A percentile compares a stretch with the other conserved stretches of the same genome.
phyloP scores from a whole-genome alignment of 2,329 filamentous ascomycete genomes.

The Phaeosphaeria sp. region DNA sequence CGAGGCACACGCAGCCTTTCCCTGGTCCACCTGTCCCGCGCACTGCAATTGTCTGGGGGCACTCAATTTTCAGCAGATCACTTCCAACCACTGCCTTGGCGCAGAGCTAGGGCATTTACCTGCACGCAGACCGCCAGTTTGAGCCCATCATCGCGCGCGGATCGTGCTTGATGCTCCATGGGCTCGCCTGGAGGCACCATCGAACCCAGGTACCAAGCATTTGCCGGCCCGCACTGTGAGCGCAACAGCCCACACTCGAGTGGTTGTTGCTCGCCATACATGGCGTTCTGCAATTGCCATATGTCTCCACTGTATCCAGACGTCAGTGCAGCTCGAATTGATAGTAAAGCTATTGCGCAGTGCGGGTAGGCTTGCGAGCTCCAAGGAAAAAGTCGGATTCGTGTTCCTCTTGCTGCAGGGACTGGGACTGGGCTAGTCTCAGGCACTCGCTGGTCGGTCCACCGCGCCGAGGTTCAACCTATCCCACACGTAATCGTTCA shows the following conservation, averaged over 20 bases:
- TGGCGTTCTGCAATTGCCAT: neutral
- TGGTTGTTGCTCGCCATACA: neutral
- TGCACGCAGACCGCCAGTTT: constrained; percentile 40
- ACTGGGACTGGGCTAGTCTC: constrained; percentile 5
- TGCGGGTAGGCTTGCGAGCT: neutral
- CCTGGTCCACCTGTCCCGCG: constrained; percentile 18
- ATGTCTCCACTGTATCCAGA: neutral
- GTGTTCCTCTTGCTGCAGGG: too few relatives aligned
- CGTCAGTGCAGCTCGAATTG: neutral
- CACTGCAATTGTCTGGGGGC: constrained; percentile 18
- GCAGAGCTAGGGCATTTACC: constrained; percentile 17
- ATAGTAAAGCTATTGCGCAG: neutral
- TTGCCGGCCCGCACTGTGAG: neutral
- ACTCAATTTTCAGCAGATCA: constrained; percentile 26
- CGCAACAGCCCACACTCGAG: neutral
- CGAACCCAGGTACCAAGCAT: neutral
- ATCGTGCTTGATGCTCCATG: constrained; percentile 7
- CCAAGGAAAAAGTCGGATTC: constrained; percentile 1
- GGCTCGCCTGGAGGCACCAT: constrained; percentile 19
- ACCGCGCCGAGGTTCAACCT: constrained; percentile 3
- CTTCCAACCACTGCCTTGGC: constrained; percentile 29
- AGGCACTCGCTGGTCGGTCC: neutral
- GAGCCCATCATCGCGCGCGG: constrained; percentile 26
- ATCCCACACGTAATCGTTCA: neutral
- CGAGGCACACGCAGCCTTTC: constrained; percentile 11